Conservation (phyloP, 257 asterid species). For the Vinca minor region DNA sequence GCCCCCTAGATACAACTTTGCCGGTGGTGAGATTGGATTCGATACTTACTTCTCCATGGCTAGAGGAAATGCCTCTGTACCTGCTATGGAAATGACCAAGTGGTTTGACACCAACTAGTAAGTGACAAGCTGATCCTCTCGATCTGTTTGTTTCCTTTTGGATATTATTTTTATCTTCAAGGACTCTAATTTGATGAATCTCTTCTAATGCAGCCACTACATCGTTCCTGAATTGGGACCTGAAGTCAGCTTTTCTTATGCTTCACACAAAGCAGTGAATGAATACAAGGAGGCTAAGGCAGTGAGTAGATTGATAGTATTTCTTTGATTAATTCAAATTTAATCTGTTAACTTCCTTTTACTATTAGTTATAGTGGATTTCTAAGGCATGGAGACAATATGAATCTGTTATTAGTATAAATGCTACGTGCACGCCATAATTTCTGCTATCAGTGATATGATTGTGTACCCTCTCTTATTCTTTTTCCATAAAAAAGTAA, state of each 20-base stretch:
- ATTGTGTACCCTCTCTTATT: background rate
- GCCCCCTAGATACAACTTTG: slow-evolving; percentile 82
- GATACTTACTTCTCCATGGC: slow-evolving; percentile 97
- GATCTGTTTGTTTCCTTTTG: background rate
- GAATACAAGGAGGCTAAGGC: slow-evolving; percentile 90
- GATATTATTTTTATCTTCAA: slow-evolving; percentile 4
- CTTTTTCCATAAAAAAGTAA: background rate
- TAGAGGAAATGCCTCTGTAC: slow-evolving; percentile 97
- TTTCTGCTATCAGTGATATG: background rate
- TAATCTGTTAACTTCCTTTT: background rate
- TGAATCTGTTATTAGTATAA: background rate
- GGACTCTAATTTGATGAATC: background rate
- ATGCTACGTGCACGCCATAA: background rate
- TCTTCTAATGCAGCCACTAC: slow-evolving; percentile 56
- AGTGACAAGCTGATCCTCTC: slow-evolving; percentile 26
- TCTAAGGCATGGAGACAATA: background rate
- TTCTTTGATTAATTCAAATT: background rate
- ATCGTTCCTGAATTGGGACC: slow-evolving; percentile 93
- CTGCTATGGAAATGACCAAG: slow-evolving; percentile 99
- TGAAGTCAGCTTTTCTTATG: slow-evolving; percentile 70
- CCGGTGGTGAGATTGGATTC: slow-evolving; percentile 78
- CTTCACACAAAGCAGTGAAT: slow-evolving; percentile 86
- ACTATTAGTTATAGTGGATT: background rate
- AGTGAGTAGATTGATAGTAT: slow-evolving; percentile 45
- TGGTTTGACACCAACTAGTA: slow-evolving; percentile 99